Conservation (phyloP, 2,329 filamentous ascomycete species). For the Diaporthe sp. region DNA sequence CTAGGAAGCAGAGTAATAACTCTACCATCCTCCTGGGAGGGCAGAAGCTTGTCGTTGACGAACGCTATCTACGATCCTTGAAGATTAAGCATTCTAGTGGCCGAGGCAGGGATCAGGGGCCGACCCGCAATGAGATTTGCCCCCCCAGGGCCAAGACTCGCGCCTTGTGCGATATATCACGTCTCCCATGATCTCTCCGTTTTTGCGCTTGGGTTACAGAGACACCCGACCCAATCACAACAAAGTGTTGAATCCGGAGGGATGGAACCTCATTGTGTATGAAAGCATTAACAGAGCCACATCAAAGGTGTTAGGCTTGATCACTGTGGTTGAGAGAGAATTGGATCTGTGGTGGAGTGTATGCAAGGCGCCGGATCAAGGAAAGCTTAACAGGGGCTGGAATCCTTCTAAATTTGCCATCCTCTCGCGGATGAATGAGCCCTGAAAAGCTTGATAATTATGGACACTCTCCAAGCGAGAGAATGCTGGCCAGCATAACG, state of each 20-base stretch:
- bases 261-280: background rate
- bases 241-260: background rate
- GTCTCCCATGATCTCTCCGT: background rate
- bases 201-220: background rate
- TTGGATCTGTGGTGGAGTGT: background rate
- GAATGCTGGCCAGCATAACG: background rate
- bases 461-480: background rate
- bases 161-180: background rate
- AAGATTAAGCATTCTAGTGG: slow-evolving; percentile 29
- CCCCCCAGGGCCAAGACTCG: background rate
- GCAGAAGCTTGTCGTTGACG: slow-evolving; percentile 18
- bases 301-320: background rate
- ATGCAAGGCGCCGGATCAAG: background rate
- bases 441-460: background rate
- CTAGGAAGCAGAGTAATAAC: background rate
- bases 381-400: background rate
- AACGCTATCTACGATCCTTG: slow-evolving; percentile 10
- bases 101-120: slow-evolving; percentile 19
- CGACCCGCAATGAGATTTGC: background rate
- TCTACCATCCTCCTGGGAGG: slow-evolving; percentile 27
- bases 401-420: background rate
- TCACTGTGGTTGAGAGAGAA: background rate
- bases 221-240: background rate
- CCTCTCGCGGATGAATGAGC: background rate
- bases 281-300: background rate